Evolutionary conservation across 257 asterid species (phyloP).

Genomic region (Solanum acaule): DNA sequence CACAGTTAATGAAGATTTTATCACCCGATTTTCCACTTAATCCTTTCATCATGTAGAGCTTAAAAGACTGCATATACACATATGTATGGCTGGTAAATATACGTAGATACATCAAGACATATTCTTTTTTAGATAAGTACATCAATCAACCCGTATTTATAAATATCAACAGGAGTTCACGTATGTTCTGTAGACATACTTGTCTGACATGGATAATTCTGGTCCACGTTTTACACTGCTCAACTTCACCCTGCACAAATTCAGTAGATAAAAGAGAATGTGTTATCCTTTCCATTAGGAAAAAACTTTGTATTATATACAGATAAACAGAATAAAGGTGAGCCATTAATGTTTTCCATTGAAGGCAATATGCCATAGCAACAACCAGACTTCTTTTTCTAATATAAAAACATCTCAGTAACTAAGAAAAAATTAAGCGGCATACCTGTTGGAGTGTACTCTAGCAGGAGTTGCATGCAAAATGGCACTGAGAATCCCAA

Average conservation of each 20-base stretch:
- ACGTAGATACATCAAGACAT: neutral
- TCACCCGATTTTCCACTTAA: neutral
- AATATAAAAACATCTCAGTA: neutral
- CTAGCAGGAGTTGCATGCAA: constrained; percentile 97
- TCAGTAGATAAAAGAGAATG: neutral
- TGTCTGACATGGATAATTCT: constrained; percentile 55
- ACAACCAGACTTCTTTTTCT: neutral
- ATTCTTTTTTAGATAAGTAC: neutral
- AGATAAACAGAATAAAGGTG: neutral
- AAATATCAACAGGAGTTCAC: neutral
- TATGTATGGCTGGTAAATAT: neutral
- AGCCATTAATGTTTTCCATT: neutral
- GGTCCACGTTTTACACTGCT: constrained; percentile 45
- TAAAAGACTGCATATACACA: neutral
- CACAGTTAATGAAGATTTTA: neutral
- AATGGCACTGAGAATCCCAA: constrained; percentile 91
- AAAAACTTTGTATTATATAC: neutral
- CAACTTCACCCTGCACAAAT: constrained; percentile 47
- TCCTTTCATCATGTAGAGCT: neutral
- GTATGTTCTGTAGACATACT: constrained; percentile 32
- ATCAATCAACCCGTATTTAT: neutral
- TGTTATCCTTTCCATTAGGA: neutral
- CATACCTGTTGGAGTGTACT: constrained; percentile 63
- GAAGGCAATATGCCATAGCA: neutral
- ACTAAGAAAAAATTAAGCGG: neutral